Evolutionary conservation across 345 rosid genomes (phyloP).

Genomic region (Odontarrhena argentea): DNA sequence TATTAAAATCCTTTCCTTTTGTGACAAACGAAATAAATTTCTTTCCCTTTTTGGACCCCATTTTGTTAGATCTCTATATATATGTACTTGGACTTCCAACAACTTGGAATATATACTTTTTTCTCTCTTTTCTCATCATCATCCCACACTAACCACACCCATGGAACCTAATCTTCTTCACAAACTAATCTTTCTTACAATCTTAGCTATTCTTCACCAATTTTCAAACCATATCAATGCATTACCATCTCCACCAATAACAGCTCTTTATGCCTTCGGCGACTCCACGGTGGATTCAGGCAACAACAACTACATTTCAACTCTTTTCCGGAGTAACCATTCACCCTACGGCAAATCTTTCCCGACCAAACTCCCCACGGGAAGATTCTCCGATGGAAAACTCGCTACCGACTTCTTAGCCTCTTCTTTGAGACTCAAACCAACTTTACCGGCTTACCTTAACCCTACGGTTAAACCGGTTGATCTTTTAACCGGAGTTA

Average conservation of each 20-base stretch:
- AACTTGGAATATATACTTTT: not conserved
- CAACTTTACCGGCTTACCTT: constrained; percentile 34
- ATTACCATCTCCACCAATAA: constrained; percentile 4
- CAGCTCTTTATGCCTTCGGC: constrained; percentile 42
- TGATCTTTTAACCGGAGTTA: constrained; percentile 39
- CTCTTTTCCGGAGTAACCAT: constrained; percentile 34
- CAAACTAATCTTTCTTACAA: constrained; percentile 18
- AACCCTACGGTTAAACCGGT: constrained; percentile 40
- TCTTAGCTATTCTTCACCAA: constrained; percentile 28
- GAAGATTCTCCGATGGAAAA: no score
- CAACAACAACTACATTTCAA: constrained; percentile 43
- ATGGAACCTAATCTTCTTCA: constrained; percentile 17
- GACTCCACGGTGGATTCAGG: constrained; percentile 49
- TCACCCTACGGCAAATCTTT: constrained; percentile 20
- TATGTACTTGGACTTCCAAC: not conserved
- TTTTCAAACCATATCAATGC: constrained; percentile 26
- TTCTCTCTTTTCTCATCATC: constrained; percentile 3
- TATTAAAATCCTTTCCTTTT: no score
- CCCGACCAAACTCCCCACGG: no score
- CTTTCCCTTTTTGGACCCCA: not conserved
- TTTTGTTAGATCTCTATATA: constrained; percentile 1
- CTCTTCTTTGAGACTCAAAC: no score
- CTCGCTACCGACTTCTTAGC: no score
- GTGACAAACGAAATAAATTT: no score
- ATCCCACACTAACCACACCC: constrained; percentile 2